Conservation (phyloP, 1,139 yeast species). For the Suhomyces maxii region DNA sequence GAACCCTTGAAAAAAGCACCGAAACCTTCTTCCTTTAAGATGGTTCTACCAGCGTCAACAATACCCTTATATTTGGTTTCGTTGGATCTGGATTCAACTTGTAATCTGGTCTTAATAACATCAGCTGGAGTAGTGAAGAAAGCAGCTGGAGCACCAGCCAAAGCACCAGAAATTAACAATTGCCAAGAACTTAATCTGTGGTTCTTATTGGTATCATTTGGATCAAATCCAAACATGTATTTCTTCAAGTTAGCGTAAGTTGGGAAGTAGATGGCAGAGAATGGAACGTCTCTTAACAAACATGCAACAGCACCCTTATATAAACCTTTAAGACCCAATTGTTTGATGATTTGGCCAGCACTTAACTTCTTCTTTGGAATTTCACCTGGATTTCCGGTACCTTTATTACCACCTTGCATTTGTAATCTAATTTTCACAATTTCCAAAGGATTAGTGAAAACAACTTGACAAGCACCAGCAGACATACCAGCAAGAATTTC, state of each 20-base stretch:
- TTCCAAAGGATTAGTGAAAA: constrained; percentile 94
- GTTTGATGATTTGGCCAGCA: constrained; percentile 74
- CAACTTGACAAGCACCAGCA: constrained; percentile 96
- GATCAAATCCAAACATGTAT: constrained; percentile 81
- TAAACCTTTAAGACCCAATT: constrained; percentile 79
- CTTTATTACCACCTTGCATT: constrained; percentile 77
- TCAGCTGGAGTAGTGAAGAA: constrained; percentile 94
- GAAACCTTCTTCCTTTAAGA: constrained; percentile 72
- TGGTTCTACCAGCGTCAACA: constrained; percentile 70
- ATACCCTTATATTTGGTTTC: constrained; percentile 79
- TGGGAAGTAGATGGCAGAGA: constrained; percentile 96
- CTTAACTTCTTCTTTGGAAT: constrained; percentile 50
- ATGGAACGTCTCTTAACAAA: constrained; percentile 91
- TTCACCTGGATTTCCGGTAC: constrained; percentile 40
- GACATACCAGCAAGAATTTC: constrained; percentile 88
- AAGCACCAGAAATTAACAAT: constrained; percentile 81
- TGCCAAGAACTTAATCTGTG: constrained; percentile 75
- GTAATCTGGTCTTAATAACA: constrained; percentile 93
- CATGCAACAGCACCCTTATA: constrained; percentile 94
- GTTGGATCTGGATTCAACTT: constrained; percentile 77
- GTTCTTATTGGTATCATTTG: constrained; percentile 50
- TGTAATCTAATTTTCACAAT: constrained; percentile 94
- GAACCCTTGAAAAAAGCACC: constrained; percentile 95
- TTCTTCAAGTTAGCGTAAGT: constrained; percentile 91
- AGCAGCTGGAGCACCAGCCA: constrained; percentile 98